These are phyloP conservation scores for Vitis rupestris DNA, from an alignment of 164 flowering plant genomes.

Conservation along the genomic window DNA sequence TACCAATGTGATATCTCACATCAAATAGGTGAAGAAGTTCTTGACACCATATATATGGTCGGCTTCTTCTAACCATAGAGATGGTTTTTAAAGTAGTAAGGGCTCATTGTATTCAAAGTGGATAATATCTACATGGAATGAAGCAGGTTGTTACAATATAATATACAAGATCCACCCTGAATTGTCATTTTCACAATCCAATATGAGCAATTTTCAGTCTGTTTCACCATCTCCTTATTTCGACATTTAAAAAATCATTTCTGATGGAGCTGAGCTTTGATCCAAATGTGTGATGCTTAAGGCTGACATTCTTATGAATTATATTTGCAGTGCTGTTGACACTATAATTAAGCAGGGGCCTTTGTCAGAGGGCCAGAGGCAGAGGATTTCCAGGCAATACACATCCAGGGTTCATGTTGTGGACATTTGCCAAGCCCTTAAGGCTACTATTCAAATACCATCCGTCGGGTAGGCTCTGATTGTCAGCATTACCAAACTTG, in stretches of 20 bases:
- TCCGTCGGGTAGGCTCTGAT: constrained; percentile 37
- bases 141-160: no score
- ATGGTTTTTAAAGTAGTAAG: no score
- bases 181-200: no score
- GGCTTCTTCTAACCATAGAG: no score
- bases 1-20: no score
- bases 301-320: neutral
- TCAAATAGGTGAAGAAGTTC: no score
- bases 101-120: no score
- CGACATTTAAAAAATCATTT: neutral
- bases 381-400: constrained; percentile 52
- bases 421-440: constrained; percentile 82
- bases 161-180: no score
- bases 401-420: constrained; percentile 88
- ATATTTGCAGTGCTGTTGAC: constrained; percentile 69
- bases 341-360: constrained; percentile 64
- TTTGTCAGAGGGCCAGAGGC: constrained; percentile 49
- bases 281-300: neutral
- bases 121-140: no score
- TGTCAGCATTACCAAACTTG: neutral
- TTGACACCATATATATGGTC: no score
- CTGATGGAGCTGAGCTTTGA: neutral
- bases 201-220: no score
- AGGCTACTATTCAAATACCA: constrained; percentile 50
- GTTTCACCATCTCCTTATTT: neutral